Evolutionary conservation across 257 asterid species (phyloP).

Genomic region (Knoxia roxburghii): DNA sequence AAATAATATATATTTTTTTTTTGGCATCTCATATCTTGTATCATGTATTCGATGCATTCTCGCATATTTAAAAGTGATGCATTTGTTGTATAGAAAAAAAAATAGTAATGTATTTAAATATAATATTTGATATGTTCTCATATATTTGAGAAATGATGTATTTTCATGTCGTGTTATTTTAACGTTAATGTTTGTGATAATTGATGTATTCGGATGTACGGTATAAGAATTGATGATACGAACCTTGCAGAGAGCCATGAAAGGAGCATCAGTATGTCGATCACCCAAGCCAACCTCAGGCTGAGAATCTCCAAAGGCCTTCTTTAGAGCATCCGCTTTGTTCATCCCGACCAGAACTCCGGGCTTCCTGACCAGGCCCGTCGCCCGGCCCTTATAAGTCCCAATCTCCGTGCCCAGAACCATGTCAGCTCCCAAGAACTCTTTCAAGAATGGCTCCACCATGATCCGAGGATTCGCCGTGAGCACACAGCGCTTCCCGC

Average conservation of each 20-base stretch:
- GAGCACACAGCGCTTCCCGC: slow-evolving; percentile 49
- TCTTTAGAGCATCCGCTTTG: slow-evolving; percentile 38
- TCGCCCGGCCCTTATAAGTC: slow-evolving; percentile 43
- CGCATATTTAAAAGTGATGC: too few species aligned
- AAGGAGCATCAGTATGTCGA: slow-evolving; percentile 47
- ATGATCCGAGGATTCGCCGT: slow-evolving; percentile 58
- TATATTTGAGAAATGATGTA: too few species aligned
- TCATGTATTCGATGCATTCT: too few species aligned
- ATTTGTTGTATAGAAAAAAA: too few species aligned
- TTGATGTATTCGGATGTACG: too few species aligned
- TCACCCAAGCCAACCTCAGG: slow-evolving; percentile 64
- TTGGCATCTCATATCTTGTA: too few species aligned
- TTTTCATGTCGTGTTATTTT: too few species aligned
- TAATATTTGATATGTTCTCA: too few species aligned
- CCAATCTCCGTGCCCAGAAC: slow-evolving; percentile 57
- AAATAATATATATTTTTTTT: too few species aligned
- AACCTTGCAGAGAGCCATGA: slow-evolving; percentile 55
- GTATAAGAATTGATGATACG: too few species aligned
- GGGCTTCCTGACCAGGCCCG: slow-evolving; percentile 41
- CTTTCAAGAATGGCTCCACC: slow-evolving; percentile 62
- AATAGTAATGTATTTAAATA: too few species aligned
- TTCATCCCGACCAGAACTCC: slow-evolving; percentile 54
- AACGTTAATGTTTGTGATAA: too few species aligned
- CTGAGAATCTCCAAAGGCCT: slow-evolving; percentile 39
- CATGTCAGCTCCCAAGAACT: slow-evolving; percentile 48